Conservation (phyloP, 176 grass and related monocot genomes). For the Aegilops tauschii region DNA sequence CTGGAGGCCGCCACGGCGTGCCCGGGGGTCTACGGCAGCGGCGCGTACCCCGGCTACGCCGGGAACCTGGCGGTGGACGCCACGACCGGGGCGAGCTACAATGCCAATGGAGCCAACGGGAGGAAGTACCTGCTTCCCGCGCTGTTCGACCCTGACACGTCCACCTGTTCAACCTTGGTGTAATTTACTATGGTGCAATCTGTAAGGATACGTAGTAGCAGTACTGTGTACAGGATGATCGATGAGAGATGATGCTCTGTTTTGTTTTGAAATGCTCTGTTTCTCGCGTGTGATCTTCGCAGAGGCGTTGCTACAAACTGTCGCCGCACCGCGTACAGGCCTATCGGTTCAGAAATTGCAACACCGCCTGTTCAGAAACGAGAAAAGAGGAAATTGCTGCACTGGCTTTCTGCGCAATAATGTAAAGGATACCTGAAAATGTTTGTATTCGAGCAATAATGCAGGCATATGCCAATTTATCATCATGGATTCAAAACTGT, state of each 20-base stretch:
- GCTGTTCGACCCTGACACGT: slow-evolving; percentile 60
- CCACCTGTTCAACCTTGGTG: slow-evolving; percentile 61
- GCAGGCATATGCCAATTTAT: no score
- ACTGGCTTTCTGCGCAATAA: neutral
- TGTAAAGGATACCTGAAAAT: neutral
- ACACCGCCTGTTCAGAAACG: neutral
- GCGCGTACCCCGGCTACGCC: slow-evolving; percentile 70
- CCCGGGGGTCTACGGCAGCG: slow-evolving; percentile 57
- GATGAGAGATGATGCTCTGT: neutral
- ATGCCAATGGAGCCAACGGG: slow-evolving; percentile 55
- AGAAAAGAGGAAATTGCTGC: neutral
- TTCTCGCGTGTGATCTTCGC: neutral
- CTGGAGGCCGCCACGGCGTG: slow-evolving; percentile 81
- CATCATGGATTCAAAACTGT: no score
- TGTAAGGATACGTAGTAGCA: neutral
- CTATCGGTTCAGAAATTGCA: neutral
- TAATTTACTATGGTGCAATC: slow-evolving; percentile 5
- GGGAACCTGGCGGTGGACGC: slow-evolving; percentile 59
- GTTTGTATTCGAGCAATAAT: neutral
- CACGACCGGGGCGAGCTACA: slow-evolving; percentile 66
- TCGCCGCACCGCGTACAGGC: neutral
- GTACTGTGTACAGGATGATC: slow-evolving; percentile 2
- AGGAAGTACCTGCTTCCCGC: slow-evolving; percentile 83
- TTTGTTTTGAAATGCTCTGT: neutral
- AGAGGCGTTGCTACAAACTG: neutral